Evolutionary conservation across 139 green algal species (phyloP).

Genomic region (Picochlorum sp.): DNA sequence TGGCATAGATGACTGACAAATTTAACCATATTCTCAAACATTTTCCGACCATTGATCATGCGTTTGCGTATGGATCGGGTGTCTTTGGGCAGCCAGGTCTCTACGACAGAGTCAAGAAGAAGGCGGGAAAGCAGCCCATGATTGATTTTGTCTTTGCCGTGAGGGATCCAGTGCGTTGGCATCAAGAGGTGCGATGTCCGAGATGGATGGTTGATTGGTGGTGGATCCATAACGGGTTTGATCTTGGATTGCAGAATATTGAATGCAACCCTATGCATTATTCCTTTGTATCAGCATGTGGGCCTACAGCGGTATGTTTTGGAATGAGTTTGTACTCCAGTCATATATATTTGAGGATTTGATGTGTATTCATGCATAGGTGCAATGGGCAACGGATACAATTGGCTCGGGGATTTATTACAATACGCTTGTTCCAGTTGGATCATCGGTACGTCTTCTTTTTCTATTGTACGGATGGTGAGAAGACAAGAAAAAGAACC

Average conservation of each 20-base stretch:
- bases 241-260: conserved; percentile 52
- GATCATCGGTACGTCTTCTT: neutral
- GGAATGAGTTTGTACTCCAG: neutral
- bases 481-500: too few species aligned
- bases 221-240: neutral
- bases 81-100: conserved; percentile 71
- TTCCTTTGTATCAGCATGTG: conserved; percentile 43
- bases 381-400: conserved; percentile 5
- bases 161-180: conserved; percentile 54
- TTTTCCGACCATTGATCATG: conserved; percentile 60
- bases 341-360: neutral
- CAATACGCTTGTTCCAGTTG: conserved; percentile 32
- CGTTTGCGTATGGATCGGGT: conserved; percentile 85
- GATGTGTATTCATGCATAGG: neutral
- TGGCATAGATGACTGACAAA: neutral
- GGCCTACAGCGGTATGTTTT: conserved; percentile 24
- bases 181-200: conserved; percentile 38
- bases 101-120: conserved; percentile 27
- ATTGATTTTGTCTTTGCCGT: conserved; percentile 81
- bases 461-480: too few species aligned
- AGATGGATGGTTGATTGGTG: neutral
- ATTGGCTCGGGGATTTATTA: conserved; percentile 32
- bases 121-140: conserved; percentile 38
- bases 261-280: conserved; percentile 60
- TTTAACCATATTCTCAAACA: conserved; percentile 21